Evolutionary conservation across 2,329 filamentous ascomycete species (phyloP), one percentile per base, ranked within the genome.

Genomic region (Ascochyta koolunga): DNA sequence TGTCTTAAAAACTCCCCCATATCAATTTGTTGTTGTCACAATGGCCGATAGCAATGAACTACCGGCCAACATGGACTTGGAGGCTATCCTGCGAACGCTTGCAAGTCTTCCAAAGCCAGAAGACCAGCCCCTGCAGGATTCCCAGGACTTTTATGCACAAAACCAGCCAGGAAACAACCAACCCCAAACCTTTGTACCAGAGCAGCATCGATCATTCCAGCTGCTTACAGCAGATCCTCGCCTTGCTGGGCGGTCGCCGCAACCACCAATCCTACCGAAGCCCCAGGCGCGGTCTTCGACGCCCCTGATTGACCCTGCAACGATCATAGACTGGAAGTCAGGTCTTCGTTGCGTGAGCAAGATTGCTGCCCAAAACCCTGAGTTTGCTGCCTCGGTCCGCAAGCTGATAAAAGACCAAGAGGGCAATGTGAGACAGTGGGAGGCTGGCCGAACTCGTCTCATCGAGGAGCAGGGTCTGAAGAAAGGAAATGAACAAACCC

Each of bases 331-430:
- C 54, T 82, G 79, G 79, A 74, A 76, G 40, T 74, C 75, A 44
- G 79, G 76, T 16, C 64, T 81, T 6, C 74, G 79, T 16, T 79
- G 77, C 48, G 73, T 80, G 11, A 80, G 67, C 62, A 81, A 80
- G 61, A 73, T 80, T 15, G 75, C 77, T 8, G 64, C 72, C 4
- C 76, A 78, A 41, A 80, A 80, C 54, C 71, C 72, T 0, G 62
- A 73, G 6, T 80, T 81, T 59, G 72, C 68, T 13, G 54, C 60
- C 5, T 65, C 68, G 2, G 71, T 80, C 41, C 73, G 71, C 51
- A 77, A 74, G 74, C 78, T 89, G 71, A 88, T 89, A 55, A 79
- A 79, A 49, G 80, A 84, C 36, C 86, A 89, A 68, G 81, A 86
- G 62, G 78, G 80, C 35, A 82, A 89, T 62, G 85, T 89, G 60